These are phyloP conservation scores for Verbascum thapsus DNA, from an alignment of 257 asterid species.

Conservation along the genomic window DNA sequence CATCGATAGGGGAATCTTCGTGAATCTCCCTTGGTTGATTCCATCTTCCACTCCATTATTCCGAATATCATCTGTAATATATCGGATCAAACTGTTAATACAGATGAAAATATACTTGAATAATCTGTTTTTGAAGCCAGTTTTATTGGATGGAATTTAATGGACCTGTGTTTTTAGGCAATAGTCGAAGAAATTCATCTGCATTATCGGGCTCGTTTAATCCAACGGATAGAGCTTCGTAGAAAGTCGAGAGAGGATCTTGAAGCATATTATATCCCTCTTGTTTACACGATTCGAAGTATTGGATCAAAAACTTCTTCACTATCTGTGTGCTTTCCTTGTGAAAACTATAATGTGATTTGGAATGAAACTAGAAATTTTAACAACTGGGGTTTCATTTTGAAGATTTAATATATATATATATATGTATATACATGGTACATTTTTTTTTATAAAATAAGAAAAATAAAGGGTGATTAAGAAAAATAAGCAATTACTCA, in stretches of 20 bases:
- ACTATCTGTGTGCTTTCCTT: slow-evolving; percentile 47
- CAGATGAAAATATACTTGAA: too few relatives aligned
- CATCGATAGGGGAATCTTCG: slow-evolving; percentile 52
- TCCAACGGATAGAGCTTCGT: slow-evolving; percentile 65
- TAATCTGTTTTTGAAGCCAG: too few relatives aligned
- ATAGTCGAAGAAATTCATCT: slow-evolving; percentile 33
- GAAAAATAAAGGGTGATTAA: too few relatives aligned
- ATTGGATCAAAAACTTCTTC: slow-evolving; percentile 63
- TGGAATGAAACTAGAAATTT: background rate
- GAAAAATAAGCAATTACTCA: slow-evolving; percentile 42
- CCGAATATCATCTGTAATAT: slow-evolving; percentile 29
- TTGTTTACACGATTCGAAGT: slow-evolving; percentile 56
- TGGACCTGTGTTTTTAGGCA: slow-evolving; percentile 42
- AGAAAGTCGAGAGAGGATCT: slow-evolving; percentile 67
- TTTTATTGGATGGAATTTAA: background rate
- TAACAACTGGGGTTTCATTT: too few relatives aligned
- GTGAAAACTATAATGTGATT: slow-evolving; percentile 41
- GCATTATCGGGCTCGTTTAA: slow-evolving; percentile 27
- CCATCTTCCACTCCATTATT: slow-evolving; percentile 25
- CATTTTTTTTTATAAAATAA: too few relatives aligned
- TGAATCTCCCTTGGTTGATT: slow-evolving; percentile 17
- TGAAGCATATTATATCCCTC: slow-evolving; percentile 56
- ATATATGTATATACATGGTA: too few relatives aligned
- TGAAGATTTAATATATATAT: too few relatives aligned
- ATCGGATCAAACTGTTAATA: background rate